Conservation (phyloP, 441 rosid genomes). For the Gossypium laxum region DNA sequence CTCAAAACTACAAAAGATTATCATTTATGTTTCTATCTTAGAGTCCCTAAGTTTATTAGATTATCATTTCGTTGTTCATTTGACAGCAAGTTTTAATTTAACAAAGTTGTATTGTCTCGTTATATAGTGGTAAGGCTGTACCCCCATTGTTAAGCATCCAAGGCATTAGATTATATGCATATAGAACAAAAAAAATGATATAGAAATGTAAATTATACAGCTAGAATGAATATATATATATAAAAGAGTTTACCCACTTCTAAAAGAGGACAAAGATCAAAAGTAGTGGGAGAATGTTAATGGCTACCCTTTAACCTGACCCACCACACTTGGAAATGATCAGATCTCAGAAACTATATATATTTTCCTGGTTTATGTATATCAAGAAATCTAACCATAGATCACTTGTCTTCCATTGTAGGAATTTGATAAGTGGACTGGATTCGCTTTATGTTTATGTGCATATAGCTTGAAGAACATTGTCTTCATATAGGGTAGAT, state of each 20-base stretch:
- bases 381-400: conserved; percentile 7
- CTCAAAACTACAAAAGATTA: background rate
- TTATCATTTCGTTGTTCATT: conserved; percentile 1
- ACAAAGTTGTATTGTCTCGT: conserved; percentile 7
- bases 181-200: background rate
- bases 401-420: background rate
- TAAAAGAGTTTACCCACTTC: background rate
- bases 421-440: background rate
- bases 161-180: background rate
- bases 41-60: background rate
- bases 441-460: background rate
- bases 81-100: conserved; percentile 1
- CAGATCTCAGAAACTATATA: background rate
- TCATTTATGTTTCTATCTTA: background rate
- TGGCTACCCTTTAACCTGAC: background rate
- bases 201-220: background rate
- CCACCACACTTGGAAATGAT: background rate
- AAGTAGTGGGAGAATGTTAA: conserved; percentile 11
- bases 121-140: background rate
- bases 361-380: background rate
- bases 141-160: conserved; percentile 8
- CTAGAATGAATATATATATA: background rate
- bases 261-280: background rate
- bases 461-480: background rate
- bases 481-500: background rate